Base-by-base conservation (phyloP, 83 land plant species). In the Picea engelmannii region DNA sequence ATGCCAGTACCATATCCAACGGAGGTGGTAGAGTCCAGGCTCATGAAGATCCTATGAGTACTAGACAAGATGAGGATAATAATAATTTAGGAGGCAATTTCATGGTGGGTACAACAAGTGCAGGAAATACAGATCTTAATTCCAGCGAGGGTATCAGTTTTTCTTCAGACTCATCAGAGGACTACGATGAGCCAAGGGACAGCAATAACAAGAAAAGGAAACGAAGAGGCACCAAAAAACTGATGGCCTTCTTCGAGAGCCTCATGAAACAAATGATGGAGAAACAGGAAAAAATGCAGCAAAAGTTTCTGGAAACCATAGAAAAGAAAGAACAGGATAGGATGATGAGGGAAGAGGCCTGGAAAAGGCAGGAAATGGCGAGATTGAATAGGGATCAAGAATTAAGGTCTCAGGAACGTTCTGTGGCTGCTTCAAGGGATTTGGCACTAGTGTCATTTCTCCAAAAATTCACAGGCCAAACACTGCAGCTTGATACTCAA, bases 211-310 rank as follows among this genome's bases (percentile, higher is more conserved):
- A 18, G 21, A 61, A 78, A 24, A 55, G 35, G 2, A 78, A 55
- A 31, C 23, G 21, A 12, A 61, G 80, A 2, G 24, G 20, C 66
- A 21, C 65, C 27, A 61, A 66, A 27, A 66, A 66, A 66, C 25
- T 66, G 17, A 66, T 66, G 69, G 16, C 58, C 58, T 75, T 75
- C 11, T 75, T 75, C 17, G 58, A 75, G 78, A 75, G 18, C 42
- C 11, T 75, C 42, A 42, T 75, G 58, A 75, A 75, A 47, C 55
- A 75, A 47, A 47, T 75, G 78, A 47, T 75, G 47, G 78, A 40
- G 58, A 75, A 75, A 17, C 78, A 75, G 38, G 78, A 75, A 12
- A 21, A 21, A 20, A 75, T 75, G 78, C 78, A 75, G 58, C 78
- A 75, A 20, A 75, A 10, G 55, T 75, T 75, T 44, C 20, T 75